These are phyloP conservation scores for Gossypium australe DNA, from an alignment of 345 rosid species.

Conservation along the genomic window DNA sequence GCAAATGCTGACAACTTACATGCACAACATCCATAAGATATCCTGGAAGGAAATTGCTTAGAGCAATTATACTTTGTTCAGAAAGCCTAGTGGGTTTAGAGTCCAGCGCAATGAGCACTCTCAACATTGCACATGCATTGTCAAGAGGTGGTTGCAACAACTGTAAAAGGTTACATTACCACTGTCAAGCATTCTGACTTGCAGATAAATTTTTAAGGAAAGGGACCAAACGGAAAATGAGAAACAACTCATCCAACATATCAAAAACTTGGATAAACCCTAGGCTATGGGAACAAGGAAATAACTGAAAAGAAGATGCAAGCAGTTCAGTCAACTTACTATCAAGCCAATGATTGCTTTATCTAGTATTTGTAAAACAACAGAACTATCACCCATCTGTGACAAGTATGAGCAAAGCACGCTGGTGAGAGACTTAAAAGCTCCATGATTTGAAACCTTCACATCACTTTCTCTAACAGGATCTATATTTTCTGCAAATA, in stretches of 20 bases:
- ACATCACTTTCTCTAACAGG: slow-evolving; percentile 20
- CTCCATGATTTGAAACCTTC: slow-evolving; percentile 30
- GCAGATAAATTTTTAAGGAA: neutral
- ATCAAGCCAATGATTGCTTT: slow-evolving; percentile 42
- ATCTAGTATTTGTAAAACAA: slow-evolving; percentile 56
- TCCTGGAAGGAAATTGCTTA: slow-evolving; percentile 46
- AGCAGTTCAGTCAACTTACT: slow-evolving; percentile 40
- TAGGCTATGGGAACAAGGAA: neutral
- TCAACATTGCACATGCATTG: slow-evolving; percentile 68
- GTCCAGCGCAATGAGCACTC: slow-evolving; percentile 55
- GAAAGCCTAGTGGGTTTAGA: slow-evolving; percentile 67
- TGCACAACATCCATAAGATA: slow-evolving; percentile 52
- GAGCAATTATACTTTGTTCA: slow-evolving; percentile 41
- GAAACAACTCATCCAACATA: neutral
- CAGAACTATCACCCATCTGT: slow-evolving; percentile 59
- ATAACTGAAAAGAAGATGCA: neutral
- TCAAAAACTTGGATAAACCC: neutral
- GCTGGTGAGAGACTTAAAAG: slow-evolving; percentile 40
- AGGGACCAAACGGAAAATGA: neutral
- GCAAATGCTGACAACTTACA: slow-evolving; percentile 34
- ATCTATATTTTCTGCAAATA: slow-evolving; percentile 37
- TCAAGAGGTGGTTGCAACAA: slow-evolving; percentile 40
- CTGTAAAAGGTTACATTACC: slow-evolving; percentile 31
- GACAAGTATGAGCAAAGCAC: slow-evolving; percentile 48
- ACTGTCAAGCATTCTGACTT: neutral